phyloP scores from a whole-genome alignment of 2,329 filamentous ascomycete species.

The Fusarium anguioides region DNA sequence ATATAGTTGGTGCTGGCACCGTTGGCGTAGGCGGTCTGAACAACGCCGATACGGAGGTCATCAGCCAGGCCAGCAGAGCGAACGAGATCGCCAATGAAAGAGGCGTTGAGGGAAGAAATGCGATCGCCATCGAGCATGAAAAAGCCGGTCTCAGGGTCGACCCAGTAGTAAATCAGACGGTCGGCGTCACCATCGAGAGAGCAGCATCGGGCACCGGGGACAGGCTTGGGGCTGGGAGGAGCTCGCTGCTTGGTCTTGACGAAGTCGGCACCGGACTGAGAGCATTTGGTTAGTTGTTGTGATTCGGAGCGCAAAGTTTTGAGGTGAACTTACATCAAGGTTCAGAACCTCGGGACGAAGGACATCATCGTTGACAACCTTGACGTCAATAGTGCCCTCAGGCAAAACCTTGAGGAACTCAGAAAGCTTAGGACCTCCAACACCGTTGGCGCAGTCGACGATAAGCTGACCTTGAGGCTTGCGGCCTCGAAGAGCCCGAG shows the following conservation, averaged over 20 bases:
- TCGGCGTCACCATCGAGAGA: constrained; percentile 97
- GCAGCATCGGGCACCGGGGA: constrained; percentile 81
- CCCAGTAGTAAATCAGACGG: constrained; percentile 94
- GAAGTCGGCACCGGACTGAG: constrained; percentile 89
- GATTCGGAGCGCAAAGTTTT: not conserved
- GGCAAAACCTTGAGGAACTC: constrained; percentile 88
- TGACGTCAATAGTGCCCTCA: constrained; percentile 79
- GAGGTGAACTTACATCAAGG: constrained; percentile 73
- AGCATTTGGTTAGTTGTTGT: constrained; percentile 12
- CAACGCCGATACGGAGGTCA: constrained; percentile 89
- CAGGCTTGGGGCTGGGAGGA: constrained; percentile 83
- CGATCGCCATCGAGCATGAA: constrained; percentile 95
- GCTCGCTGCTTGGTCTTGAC: constrained; percentile 97
- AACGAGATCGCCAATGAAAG: constrained; percentile 91
- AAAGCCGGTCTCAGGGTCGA: constrained; percentile 84
- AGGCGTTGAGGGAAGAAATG: constrained; percentile 92
- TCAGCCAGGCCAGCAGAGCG: constrained; percentile 81
- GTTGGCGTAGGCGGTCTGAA: constrained; percentile 98
- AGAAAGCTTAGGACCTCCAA: constrained; percentile 89
- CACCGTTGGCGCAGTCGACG: constrained; percentile 96
- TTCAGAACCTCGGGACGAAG: constrained; percentile 91
- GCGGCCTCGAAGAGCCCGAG: constrained; percentile 80
- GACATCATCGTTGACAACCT: constrained; percentile 92
- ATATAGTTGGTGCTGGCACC: constrained; percentile 94
- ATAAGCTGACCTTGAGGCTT: constrained; percentile 79